Evolutionary conservation across 345 rosid genomes (phyloP).

Genomic region (Cochlearia excelsa): DNA sequence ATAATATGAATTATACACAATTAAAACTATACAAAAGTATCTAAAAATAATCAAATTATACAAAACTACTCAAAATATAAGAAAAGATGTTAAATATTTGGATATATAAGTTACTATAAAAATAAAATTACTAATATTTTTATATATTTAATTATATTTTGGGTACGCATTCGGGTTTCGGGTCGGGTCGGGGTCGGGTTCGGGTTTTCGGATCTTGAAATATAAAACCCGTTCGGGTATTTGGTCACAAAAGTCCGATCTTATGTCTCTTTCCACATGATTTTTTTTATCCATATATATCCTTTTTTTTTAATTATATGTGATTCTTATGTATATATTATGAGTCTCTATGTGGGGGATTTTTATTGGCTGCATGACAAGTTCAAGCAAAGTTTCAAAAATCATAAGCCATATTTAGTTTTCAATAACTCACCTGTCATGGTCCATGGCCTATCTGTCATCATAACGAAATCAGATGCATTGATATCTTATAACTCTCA

Average conservation of each 20-base stretch:
- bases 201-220: no score
- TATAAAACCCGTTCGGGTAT: no score
- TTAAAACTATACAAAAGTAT: no score
- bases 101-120: no score
- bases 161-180: no score
- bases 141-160: no score
- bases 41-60: no score
- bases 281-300: slow-evolving; percentile 15
- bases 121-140: no score
- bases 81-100: no score
- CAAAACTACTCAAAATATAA: no score
- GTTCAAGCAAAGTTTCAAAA: slow-evolving; percentile 28
- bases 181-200: no score
- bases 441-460: slow-evolving; percentile 25
- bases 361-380: slow-evolving; percentile 25
- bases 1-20: no score
- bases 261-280: slow-evolving; percentile 30
- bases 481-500: slow-evolving; percentile 24
- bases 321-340: slow-evolving; percentile 5
- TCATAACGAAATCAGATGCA: slow-evolving; percentile 26
- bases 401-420: slow-evolving; percentile 27
- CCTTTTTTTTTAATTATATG: slow-evolving; percentile 16
- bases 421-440: slow-evolving; percentile 32
- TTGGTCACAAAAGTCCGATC: slow-evolving; percentile 5
- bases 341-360: slow-evolving; percentile 15